These are phyloP conservation scores for Conringia planisiliqua DNA, from an alignment of 345 rosid genomes.

Conservation along the genomic window DNA sequence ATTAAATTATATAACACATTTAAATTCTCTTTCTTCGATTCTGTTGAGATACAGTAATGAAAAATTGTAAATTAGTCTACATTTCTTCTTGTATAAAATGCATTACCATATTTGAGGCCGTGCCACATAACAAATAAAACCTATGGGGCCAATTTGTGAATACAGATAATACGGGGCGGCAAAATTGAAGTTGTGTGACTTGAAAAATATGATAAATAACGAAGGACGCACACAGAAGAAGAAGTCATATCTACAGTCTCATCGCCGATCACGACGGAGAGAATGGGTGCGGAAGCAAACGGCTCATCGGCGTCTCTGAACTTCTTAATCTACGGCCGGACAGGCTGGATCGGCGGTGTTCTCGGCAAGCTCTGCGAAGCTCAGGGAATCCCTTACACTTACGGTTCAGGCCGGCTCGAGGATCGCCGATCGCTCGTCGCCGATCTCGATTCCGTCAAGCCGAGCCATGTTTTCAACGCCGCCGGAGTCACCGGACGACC, in stretches of 20 bases:
- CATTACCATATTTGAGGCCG: neutral
- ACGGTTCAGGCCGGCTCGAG: slow-evolving; percentile 74
- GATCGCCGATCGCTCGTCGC: slow-evolving; percentile 55
- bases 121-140: neutral
- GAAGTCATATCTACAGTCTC: neutral
- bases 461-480: slow-evolving; percentile 78
- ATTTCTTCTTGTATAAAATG: neutral
- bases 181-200: neutral
- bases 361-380: slow-evolving; percentile 61
- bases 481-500: slow-evolving; percentile 86
- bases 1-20: neutral
- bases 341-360: slow-evolving; percentile 81
- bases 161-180: neutral
- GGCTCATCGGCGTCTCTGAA: slow-evolving; percentile 43
- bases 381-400: slow-evolving; percentile 48
- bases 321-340: slow-evolving; percentile 79
- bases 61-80: too few relatives aligned
- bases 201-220: neutral
- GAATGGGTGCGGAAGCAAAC: slow-evolving; percentile 42
- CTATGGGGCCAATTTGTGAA: neutral
- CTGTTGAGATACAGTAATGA: neutral
- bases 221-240: neutral
- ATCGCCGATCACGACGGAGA: slow-evolving; percentile 13
- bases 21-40: neutral
- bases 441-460: slow-evolving; percentile 49